These are phyloP conservation scores for Globisporangium paroecandrum DNA, from an alignment of 352 stramenopile genomes.

Conservation along the genomic window DNA sequence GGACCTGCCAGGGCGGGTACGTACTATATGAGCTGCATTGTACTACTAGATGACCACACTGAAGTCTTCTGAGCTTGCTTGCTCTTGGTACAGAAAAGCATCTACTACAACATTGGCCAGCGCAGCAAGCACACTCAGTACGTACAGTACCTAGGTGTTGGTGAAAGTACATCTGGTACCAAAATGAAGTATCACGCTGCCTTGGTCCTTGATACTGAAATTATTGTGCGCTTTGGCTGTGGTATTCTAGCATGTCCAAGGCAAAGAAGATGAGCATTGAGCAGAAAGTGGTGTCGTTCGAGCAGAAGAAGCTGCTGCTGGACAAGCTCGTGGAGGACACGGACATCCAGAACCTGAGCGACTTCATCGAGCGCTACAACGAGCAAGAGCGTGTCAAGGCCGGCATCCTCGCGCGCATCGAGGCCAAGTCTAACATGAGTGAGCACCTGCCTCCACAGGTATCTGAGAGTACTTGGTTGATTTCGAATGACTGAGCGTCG, in stretches of 20 bases:
- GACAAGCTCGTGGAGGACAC: constrained; percentile 54
- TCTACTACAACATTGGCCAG: constrained; percentile 37
- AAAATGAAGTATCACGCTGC: background rate
- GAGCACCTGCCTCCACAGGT: background rate
- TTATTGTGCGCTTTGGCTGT: constrained; percentile 1
- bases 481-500: too few relatives aligned
- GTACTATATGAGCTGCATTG: background rate
- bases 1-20: constrained; percentile 24
- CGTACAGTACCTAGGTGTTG: background rate
- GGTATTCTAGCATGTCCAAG: constrained; percentile 22
- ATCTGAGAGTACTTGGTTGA: background rate
- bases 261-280: constrained; percentile 55
- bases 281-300: constrained; percentile 63
- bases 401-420: constrained; percentile 48
- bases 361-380: constrained; percentile 67
- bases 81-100: constrained; percentile 17
- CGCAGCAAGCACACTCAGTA: constrained; percentile 39
- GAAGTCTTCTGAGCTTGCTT: background rate
- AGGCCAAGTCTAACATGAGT: constrained; percentile 51
- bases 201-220: background rate
- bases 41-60: background rate
- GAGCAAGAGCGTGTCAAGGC: constrained; percentile 50
- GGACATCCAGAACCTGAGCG: constrained; percentile 43
- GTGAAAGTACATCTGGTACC: background rate
- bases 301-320: constrained; percentile 68